Percentiles rank a stretch among this genome's conserved stretches.
Evolutionary conservation across 73 alveolate species (phyloP).

Genomic region (Breviolum minutum): DNA sequence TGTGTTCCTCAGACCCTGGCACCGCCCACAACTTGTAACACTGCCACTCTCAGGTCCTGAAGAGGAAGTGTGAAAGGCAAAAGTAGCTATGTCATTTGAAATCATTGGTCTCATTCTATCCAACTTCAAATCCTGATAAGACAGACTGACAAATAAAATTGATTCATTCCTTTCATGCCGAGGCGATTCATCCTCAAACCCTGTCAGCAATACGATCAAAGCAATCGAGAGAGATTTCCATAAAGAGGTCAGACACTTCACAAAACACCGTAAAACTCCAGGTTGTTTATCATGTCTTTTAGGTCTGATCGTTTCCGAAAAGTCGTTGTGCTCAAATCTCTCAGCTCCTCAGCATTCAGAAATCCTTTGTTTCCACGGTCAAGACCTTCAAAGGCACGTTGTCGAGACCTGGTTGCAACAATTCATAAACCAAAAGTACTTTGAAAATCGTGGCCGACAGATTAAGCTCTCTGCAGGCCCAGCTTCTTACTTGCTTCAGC

Average conservation of each 20-base stretch:
- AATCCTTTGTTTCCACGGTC: conserved; percentile 89
- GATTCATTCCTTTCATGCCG: background rate
- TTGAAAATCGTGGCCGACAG: background rate
- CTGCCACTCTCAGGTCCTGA: conserved; percentile 78
- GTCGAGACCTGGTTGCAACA: conserved; percentile 33
- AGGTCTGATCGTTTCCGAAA: no score
- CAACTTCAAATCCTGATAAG: background rate
- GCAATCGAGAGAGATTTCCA: no score
- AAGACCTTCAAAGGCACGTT: conserved; percentile 70
- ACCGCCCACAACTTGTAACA: conserved; percentile 81
- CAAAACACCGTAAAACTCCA: background rate
- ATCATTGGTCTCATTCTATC: no score
- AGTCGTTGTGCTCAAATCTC: background rate
- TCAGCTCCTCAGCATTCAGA: conserved; percentile 64
- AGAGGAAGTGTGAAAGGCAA: no score
- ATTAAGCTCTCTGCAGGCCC: conserved; percentile 29
- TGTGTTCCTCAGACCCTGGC: background rate
- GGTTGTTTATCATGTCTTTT: background rate
- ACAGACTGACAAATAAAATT: background rate
- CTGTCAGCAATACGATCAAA: no score
- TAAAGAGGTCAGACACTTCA: no score
- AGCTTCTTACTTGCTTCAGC: conserved; percentile 86
- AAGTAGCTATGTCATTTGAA: no score
- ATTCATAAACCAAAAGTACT: background rate
- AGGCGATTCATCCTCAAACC: background rate